A percentile compares a stretch with the other conserved stretches of the same genome.
Conservation (phyloP, 768 basidiomycete species). For the Clavaria fumosa region DNA sequence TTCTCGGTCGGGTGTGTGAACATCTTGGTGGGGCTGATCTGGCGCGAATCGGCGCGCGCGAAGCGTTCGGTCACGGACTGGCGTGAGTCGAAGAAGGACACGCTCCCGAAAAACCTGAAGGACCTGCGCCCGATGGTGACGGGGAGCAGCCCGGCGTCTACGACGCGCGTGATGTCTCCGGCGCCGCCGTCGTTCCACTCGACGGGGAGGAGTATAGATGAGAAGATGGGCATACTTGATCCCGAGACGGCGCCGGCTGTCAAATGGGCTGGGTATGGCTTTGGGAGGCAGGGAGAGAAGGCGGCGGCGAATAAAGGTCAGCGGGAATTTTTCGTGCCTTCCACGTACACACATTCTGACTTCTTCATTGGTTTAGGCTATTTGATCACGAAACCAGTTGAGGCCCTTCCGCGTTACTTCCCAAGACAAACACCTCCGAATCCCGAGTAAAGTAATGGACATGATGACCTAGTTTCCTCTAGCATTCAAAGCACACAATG, state of each 20-base stretch:
- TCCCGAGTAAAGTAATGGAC: no score
- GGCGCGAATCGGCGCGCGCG: slow-evolving; percentile 43
- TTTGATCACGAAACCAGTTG: no score
- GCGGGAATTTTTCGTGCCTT: no score
- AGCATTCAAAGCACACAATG: no score
- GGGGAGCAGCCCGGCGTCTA: slow-evolving; percentile 23
- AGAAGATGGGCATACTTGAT: background rate
- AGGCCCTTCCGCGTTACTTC: no score
- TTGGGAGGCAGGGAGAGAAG: slow-evolving; percentile 68
- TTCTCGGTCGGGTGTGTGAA: slow-evolving; percentile 87
- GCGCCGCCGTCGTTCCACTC: slow-evolving; percentile 24
- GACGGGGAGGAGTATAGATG: slow-evolving; percentile 16
- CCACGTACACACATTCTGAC: no score
- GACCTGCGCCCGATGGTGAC: no score
- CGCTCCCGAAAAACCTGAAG: no score
- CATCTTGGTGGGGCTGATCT: slow-evolving; percentile 61
- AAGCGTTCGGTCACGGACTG: slow-evolving; percentile 52
- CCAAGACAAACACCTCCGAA: no score
- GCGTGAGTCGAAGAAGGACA: slow-evolving; percentile 37
- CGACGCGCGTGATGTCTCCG: slow-evolving; percentile 20
- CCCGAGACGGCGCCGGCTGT: slow-evolving; percentile 10
- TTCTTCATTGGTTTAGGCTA: no score
- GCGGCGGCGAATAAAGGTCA: slow-evolving; percentile 49
- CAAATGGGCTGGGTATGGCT: slow-evolving; percentile 44
- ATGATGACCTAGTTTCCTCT: no score